A percentile compares a stretch with the other conserved stretches of the same genome.
These are phyloP conservation scores for Talaromyces sp. DNA, from an alignment of 2,329 filamentous ascomycete genomes.

Conservation along the genomic window DNA sequence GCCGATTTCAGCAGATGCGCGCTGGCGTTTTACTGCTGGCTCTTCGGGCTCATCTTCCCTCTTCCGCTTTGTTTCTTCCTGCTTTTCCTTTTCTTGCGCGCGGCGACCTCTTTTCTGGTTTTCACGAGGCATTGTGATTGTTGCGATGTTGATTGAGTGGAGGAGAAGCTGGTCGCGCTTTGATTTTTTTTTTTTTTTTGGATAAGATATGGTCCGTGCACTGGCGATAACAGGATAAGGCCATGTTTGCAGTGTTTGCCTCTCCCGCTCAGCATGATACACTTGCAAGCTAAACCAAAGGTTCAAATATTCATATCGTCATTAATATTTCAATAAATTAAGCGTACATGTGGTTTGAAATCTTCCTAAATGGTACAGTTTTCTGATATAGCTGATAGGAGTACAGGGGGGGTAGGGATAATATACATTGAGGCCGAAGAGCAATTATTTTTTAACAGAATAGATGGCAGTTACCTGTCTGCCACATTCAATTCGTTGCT, in stretches of 20 bases:
- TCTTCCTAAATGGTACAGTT: neutral
- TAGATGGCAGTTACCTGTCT: conserved; percentile 78
- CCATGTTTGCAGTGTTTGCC: conserved; percentile 24
- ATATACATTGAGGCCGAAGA: neutral
- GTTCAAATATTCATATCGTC: neutral
- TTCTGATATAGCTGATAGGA: neutral
- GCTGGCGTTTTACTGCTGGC: conserved; percentile 34
- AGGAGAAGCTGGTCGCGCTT: conserved; percentile 8
- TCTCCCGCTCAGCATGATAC: neutral
- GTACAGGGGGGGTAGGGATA: neutral
- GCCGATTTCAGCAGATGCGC: conserved; percentile 22
- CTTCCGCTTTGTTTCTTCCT: conserved; percentile 34
- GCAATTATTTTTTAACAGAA: conserved; percentile 41
- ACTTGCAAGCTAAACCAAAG: neutral
- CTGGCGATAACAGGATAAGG: conserved; percentile 13
- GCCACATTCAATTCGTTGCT: conserved; percentile 83
- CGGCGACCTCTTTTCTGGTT: conserved; percentile 43
- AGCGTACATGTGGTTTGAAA: neutral
- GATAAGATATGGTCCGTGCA: conserved; percentile 36
- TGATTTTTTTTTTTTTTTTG: conserved; percentile 18
- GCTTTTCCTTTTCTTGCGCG: conserved; percentile 35
- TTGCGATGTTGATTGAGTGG: neutral
- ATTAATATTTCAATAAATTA: neutral
- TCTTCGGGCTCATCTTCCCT: conserved; percentile 28
- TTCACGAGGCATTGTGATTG: conserved; percentile 39